These are phyloP conservation scores for Trichoderma oligosporum DNA, from an alignment of 2,329 filamentous ascomycete genomes.

Conservation along the genomic window DNA sequence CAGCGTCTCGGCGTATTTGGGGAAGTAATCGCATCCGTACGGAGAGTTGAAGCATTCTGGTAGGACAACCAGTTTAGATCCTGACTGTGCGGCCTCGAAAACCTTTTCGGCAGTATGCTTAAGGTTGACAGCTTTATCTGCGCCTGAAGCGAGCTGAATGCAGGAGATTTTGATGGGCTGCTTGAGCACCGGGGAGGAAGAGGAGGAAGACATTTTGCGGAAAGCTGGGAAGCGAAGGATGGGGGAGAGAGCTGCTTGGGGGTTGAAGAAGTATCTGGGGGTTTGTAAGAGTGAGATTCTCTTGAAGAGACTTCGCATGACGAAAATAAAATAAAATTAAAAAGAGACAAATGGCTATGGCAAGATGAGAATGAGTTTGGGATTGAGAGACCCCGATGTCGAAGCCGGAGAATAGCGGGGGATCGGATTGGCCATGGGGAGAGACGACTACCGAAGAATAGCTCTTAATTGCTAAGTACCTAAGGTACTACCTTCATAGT, in stretches of 20 bases:
- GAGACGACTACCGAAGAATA: neutral
- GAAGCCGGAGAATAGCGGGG: slow-evolving; percentile 15
- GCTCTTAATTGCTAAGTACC: no score
- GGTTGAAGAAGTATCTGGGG: slow-evolving; percentile 19
- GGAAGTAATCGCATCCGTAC: slow-evolving; percentile 88
- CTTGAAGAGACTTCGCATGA: slow-evolving; percentile 8
- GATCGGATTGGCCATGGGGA: slow-evolving; percentile 12
- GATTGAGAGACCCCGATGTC: slow-evolving; percentile 13
- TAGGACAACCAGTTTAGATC: slow-evolving; percentile 83
- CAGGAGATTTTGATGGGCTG: slow-evolving; percentile 75
- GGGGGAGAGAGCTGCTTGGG: slow-evolving; percentile 17
- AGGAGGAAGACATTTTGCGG: slow-evolving; percentile 36
- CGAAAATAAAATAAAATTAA: neutral
- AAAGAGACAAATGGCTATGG: neutral
- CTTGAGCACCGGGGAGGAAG: slow-evolving; percentile 55
- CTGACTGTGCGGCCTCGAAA: slow-evolving; percentile 68
- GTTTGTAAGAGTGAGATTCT: neutral
- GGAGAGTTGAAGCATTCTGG: slow-evolving; percentile 99
- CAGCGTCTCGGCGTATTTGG: slow-evolving; percentile 87
- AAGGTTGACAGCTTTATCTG: slow-evolving; percentile 85
- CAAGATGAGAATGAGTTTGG: neutral
- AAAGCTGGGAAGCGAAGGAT: slow-evolving; percentile 24
- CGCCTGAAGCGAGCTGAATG: slow-evolving; percentile 74
- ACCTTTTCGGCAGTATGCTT: slow-evolving; percentile 76
- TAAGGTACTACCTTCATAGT: no score